A percentile compares a stretch with the other conserved stretches of the same genome.
Conservation (phyloP, 116 monocot species). For the Thalassia testudinum region DNA sequence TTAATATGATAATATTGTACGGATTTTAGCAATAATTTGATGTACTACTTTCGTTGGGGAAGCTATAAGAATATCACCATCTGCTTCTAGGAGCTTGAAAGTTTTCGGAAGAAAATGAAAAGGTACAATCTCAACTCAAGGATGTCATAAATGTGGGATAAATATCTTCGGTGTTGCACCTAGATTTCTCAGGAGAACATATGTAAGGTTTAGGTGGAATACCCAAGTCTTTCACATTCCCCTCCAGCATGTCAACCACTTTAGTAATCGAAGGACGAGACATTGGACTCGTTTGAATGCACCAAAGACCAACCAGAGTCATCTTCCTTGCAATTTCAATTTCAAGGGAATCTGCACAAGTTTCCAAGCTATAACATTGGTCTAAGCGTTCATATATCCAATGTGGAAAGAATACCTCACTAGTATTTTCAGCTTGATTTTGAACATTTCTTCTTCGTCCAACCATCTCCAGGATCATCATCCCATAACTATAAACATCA, state of each 20-base stretch:
- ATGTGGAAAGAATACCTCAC: conserved; percentile 19
- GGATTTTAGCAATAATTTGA: no score
- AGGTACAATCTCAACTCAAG: no score
- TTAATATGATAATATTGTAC: no score
- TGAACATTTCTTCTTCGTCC: conserved; percentile 8
- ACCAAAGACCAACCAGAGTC: conserved; percentile 7
- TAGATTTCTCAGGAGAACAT: neutral
- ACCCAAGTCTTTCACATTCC: conserved; percentile 4
- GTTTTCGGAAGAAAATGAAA: no score
- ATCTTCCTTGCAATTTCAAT: conserved; percentile 2
- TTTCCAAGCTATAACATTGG: neutral
- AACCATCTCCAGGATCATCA: conserved; percentile 28
- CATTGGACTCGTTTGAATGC: conserved; percentile 4
- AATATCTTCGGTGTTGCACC: no score
- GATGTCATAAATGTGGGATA: no score
- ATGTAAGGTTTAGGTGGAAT: conserved; percentile 23
- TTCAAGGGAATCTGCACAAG: neutral
- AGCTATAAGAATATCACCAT: no score
- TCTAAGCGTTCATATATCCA: conserved; percentile 24
- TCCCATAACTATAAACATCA: conserved; percentile 41
- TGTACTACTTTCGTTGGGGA: no score
- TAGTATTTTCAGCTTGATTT: neutral
- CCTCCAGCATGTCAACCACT: conserved; percentile 9
- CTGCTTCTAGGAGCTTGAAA: no score
- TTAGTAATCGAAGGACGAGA: conserved; percentile 3